Evolutionary conservation across 805 yeast species (phyloP), one percentile per base, ranked within the genome.

Genomic region (Kazachstania kunashirensis): DNA sequence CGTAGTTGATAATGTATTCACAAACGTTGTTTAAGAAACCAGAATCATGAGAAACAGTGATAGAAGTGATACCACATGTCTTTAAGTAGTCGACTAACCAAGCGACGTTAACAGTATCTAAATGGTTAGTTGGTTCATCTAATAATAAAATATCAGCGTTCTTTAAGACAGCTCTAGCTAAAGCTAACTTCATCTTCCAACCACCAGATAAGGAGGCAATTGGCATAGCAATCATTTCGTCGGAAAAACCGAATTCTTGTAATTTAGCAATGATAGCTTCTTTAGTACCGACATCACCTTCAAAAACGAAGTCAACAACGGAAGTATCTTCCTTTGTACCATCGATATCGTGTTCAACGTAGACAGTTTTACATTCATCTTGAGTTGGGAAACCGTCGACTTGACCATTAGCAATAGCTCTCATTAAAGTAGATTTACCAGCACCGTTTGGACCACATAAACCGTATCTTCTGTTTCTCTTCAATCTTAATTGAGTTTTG

Each of bases 71-170:
- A 68, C 96, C 95, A 79, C 97, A 92, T 52, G 95, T 86, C 71
- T 80, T 77, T 73, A 92, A 79, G 94, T 92, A 92, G 94, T 92
- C 83, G 70, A 84, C 95, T 72, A 92, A 81, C 98, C 98, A 92
- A 64, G 95, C 96, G 63, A 92, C 98, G 73, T 92, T 92, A 61
- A 88, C 96, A 60, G 96, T 88, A 75, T 92, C 98, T 83, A 92
- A 84, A 77, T 92, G 98, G 84, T 89, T 89, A 65, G 98, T 89
- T 73, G 98, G 98, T 79, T 89, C 98, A 77, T 89, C 98, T 68
- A 89, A 81, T 70, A 89, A 76, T 69, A 89, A 76, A 65, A 89
- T 92, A 70, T 84, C 95, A 62, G 98, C 97, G 72, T 88, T 88
- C 78, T 84, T 84, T 72, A 89, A 79, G 62, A 89, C 96, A 63